These are phyloP conservation scores for Clonostachys byssicola DNA, from an alignment of 2,329 filamentous ascomycete genomes.

Conservation along the genomic window DNA sequence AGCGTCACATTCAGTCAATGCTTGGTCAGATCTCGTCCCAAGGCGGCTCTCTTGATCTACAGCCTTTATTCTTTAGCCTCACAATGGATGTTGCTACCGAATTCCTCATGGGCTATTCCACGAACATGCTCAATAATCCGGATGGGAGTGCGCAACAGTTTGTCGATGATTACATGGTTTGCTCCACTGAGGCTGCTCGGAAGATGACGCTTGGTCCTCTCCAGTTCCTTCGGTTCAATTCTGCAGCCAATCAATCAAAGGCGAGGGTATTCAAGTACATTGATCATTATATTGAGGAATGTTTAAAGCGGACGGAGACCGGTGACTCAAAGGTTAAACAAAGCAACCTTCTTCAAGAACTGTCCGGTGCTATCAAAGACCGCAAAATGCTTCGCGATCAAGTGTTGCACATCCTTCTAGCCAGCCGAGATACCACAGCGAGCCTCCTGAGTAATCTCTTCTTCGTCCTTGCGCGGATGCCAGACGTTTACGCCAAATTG, in stretches of 20 bases:
- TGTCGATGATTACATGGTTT: constrained; percentile 25
- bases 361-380: constrained; percentile 39
- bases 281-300: constrained; percentile 35
- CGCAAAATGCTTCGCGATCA: constrained; percentile 31
- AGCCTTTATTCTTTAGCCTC: constrained; percentile 40
- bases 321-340: not conserved
- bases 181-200: constrained; percentile 22
- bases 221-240: constrained; percentile 17
- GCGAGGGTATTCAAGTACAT: constrained; percentile 30
- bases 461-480: constrained; percentile 32
- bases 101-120: constrained; percentile 36
- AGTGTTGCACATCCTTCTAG: constrained; percentile 36
- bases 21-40: constrained; percentile 22
- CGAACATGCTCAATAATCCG: constrained; percentile 12
- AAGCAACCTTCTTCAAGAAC: constrained; percentile 29
- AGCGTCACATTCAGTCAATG: constrained; percentile 28
- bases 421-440: constrained; percentile 42
- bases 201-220: constrained; percentile 24
- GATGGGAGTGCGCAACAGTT: constrained; percentile 25
- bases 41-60: constrained; percentile 27
- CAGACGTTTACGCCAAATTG: constrained; percentile 37
- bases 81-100: constrained; percentile 40
- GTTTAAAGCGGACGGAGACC: constrained; percentile 9
- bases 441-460: constrained; percentile 36
- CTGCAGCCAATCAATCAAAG: constrained; percentile 15